A percentile compares a stretch with the other conserved stretches of the same genome.
Evolutionary conservation across 129 eudicot species (phyloP).

Genomic region (Flaveria ramosissima): DNA sequence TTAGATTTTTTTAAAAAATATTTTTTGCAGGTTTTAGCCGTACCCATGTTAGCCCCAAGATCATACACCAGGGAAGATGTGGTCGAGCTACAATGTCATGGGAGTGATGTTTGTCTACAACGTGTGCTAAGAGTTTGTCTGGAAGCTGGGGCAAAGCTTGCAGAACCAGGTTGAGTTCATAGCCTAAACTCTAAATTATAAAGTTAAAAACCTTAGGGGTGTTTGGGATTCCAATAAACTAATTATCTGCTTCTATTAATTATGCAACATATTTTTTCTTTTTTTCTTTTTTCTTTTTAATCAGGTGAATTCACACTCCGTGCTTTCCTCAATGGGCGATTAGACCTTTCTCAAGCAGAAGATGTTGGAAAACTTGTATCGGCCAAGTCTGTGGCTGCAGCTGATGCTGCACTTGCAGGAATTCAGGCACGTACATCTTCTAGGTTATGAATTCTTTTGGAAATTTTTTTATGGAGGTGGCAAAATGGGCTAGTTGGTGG

Average conservation of each 20-base stretch:
- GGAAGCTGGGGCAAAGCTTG: constrained; percentile 95
- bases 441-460: background rate
- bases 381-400: constrained; percentile 88
- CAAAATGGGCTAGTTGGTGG: background rate
- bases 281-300: background rate
- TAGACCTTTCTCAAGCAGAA: constrained; percentile 98
- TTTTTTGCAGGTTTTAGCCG: constrained; percentile 59
- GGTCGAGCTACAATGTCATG: constrained; percentile 96
- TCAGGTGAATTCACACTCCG: constrained; percentile 98
- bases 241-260: background rate
- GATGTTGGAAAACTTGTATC: constrained; percentile 80
- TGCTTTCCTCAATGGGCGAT: constrained; percentile 91
- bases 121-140: constrained; percentile 92
- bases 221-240: background rate
- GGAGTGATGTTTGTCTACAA: constrained; percentile 81
- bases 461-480: background rate
- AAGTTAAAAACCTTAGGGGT: background rate
- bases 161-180: constrained; percentile 77
- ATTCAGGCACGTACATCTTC: constrained; percentile 56
- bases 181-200: background rate
- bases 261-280: background rate
- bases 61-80: constrained; percentile 98
- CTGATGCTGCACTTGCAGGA: constrained; percentile 98
- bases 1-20: background rate
- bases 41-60: constrained; percentile 95